Percentiles rank a stretch among this genome's conserved stretches.
Conservation (phyloP, 768 basidiomycete genomes). For the Cystobasidium tubakii region DNA sequence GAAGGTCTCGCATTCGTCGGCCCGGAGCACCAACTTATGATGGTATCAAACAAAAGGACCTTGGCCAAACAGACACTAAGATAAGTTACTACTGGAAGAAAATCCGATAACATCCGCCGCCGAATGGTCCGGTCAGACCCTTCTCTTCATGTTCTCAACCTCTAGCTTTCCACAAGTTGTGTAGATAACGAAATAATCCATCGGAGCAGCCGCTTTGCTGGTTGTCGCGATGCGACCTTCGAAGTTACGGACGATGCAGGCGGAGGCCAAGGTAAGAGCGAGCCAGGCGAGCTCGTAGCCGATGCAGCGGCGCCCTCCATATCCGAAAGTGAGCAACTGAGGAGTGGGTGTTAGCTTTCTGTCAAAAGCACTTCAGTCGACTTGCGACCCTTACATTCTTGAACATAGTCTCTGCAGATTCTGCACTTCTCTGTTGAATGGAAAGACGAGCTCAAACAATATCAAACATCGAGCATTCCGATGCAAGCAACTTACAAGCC, state of each 20-base stretch:
- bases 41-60: too few relatives aligned
- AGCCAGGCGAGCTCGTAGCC: slow-evolving; percentile 7
- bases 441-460: too few relatives aligned
- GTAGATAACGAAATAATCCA: background rate
- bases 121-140: background rate
- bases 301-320: background rate
- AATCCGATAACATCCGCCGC: background rate
- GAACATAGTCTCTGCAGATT: background rate
- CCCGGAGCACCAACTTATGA: too few relatives aligned
- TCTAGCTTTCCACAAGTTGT: background rate
- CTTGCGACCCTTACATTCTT: background rate
- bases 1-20: too few relatives aligned
- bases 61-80: too few relatives aligned
- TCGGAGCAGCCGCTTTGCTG: background rate
- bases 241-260: background rate
- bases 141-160: background rate
- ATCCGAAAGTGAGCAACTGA: background rate
- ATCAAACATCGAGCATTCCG: too few relatives aligned
- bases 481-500: slow-evolving; percentile 36
- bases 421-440: background rate
- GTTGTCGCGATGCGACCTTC: background rate
- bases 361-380: background rate
- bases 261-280: background rate
- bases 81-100: too few relatives aligned
- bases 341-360: background rate